A percentile compares a stretch with the other conserved stretches of the same genome.
phyloP scores from a whole-genome alignment of 75 land plant species.

The Pinus albicaulis region DNA sequence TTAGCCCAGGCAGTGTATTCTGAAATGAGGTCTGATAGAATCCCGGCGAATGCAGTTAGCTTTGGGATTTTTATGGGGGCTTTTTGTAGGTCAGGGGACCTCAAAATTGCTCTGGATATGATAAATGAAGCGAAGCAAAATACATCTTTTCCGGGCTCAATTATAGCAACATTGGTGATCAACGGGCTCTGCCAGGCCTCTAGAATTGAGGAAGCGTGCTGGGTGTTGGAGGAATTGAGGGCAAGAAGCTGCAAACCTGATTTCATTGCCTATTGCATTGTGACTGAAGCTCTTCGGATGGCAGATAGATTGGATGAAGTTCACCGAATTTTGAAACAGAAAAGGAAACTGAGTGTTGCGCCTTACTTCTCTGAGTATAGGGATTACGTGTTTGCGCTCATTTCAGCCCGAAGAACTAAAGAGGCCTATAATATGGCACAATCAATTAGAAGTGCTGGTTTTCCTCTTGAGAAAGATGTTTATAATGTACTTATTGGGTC shows the following conservation, averaged over 20 bases:
- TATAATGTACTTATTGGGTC: conserved; percentile 49
- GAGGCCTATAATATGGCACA: conserved; percentile 61
- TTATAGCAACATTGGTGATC: conserved; percentile 49
- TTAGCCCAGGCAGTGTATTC: conserved; percentile 35
- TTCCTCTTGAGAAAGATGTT: conserved; percentile 53
- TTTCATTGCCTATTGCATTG: conserved; percentile 60
- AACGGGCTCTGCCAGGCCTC: conserved; percentile 43
- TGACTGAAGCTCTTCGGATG: conserved; percentile 35
- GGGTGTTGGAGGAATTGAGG: conserved; percentile 50
- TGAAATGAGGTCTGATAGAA: conserved; percentile 29
- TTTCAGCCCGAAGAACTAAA: conserved; percentile 29
- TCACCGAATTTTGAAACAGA: conserved; percentile 46
- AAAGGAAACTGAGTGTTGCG: conserved; percentile 68
- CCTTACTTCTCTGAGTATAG: conserved; percentile 52
- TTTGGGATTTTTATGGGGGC: conserved; percentile 49
- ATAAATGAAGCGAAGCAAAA: conserved; percentile 22
- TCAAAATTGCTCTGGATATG: conserved; percentile 19
- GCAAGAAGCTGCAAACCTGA: conserved; percentile 61
- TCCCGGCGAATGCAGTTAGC: conserved; percentile 29
- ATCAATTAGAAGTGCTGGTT: conserved; percentile 44
- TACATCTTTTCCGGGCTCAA: conserved; percentile 40
- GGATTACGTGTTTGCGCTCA: conserved; percentile 37
- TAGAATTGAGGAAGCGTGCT: conserved; percentile 34
- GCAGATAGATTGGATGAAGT: conserved; percentile 28
- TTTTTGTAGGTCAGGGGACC: conserved; percentile 18